Percentiles rank a stretch among this genome's conserved stretches.
Conservation (phyloP, 2,329 filamentous ascomycete genomes). For the Exophiala lecanii-corni region DNA sequence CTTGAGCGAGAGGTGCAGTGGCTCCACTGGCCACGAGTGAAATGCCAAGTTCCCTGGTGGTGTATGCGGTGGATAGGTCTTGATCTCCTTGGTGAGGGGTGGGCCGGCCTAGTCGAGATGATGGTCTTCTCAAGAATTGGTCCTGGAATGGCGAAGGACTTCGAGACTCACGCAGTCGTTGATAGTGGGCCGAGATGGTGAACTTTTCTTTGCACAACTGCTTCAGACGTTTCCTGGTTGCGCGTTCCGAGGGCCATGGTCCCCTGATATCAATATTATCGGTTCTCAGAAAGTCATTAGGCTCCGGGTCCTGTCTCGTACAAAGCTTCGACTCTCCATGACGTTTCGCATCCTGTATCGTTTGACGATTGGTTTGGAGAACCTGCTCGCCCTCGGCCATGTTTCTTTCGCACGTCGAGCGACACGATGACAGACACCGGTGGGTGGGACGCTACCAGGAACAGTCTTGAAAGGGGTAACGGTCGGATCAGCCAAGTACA, state of each 20-base stretch:
- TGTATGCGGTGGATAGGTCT: slow-evolving; percentile 33
- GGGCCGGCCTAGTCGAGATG: slow-evolving; percentile 25
- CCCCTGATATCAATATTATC: slow-evolving; percentile 30
- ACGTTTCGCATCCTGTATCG: slow-evolving; percentile 26
- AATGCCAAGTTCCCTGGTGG: slow-evolving; percentile 42
- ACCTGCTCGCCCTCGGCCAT: slow-evolving; percentile 46
- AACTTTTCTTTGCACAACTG: slow-evolving; percentile 58
- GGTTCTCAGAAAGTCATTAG: slow-evolving; percentile 24
- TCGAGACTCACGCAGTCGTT: slow-evolving; percentile 55
- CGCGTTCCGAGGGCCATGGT: slow-evolving; percentile 54
- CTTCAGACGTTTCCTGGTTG: slow-evolving; percentile 55
- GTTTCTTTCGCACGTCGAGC: slow-evolving; percentile 57
- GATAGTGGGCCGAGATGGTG: slow-evolving; percentile 59
- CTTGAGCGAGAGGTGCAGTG: slow-evolving; percentile 34
- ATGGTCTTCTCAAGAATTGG: slow-evolving; percentile 30
- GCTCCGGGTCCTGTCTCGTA: slow-evolving; percentile 25
- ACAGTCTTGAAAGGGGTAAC: slow-evolving; percentile 65
- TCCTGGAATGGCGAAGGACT: slow-evolving; percentile 56
- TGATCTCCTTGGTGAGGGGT: slow-evolving; percentile 21
- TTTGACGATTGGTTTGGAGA: slow-evolving; percentile 21
- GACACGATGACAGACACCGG: slow-evolving; percentile 61
- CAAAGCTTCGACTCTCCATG: slow-evolving; percentile 18
- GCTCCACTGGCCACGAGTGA: slow-evolving; percentile 40
- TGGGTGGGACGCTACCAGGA: slow-evolving; percentile 58
- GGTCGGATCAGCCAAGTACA: slow-evolving; percentile 61